phyloP scores from a whole-genome alignment of 345 rosid species.

The Hevea brasiliensis region DNA sequence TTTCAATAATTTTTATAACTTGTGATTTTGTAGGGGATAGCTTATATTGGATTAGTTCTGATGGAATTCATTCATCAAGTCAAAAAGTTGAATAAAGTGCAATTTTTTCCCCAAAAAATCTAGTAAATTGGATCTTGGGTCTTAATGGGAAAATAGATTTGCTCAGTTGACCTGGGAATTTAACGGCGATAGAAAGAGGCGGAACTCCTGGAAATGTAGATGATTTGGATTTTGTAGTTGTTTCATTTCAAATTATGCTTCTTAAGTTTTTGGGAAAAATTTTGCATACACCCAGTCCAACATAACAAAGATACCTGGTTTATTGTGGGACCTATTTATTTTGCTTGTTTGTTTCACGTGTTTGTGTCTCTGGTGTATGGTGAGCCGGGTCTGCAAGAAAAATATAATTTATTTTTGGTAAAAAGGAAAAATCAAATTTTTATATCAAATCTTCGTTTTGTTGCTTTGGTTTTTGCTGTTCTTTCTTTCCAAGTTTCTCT shows the following conservation, averaged over 20 bases:
- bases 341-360: too few species aligned
- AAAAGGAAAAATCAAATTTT: too few species aligned
- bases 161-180: background rate
- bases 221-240: background rate
- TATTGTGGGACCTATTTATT: too few species aligned
- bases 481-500: too few species aligned
- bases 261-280: too few species aligned
- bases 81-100: background rate
- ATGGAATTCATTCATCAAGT: background rate
- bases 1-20: background rate
- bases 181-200: background rate
- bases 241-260: background rate
- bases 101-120: background rate
- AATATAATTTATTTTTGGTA: too few species aligned
- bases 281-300: background rate
- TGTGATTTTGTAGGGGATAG: background rate
- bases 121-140: background rate
- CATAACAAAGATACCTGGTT: too few species aligned
- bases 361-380: too few species aligned
- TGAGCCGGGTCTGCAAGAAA: too few species aligned
- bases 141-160: background rate
- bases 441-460: too few species aligned
- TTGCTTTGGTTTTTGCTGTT: too few species aligned
- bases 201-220: background rate
- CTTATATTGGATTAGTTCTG: background rate